Conservation (phyloP, 208 protist species). For the Strigomonas oncopelti region DNA sequence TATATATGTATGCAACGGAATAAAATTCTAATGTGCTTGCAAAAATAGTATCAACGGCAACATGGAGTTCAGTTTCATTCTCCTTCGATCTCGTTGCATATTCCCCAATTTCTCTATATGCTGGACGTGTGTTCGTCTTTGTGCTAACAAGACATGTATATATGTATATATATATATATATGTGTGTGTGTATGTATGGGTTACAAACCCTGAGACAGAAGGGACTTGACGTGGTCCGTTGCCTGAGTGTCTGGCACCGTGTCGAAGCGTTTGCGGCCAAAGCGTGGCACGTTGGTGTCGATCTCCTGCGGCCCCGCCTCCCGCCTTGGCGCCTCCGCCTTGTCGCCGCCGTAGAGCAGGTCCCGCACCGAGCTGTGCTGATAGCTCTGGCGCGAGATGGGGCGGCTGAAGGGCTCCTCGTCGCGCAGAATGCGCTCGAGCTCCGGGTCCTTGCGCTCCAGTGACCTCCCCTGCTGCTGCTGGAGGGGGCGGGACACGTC, state of each 20-base stretch:
- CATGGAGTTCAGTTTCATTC: too few species aligned
- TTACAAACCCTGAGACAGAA: conserved; percentile 17
- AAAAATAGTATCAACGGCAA: too few species aligned
- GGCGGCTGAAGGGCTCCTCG: conserved; percentile 63
- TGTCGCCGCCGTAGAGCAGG: conserved; percentile 48
- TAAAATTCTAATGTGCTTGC: too few species aligned
- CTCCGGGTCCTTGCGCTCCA: conserved; percentile 32
- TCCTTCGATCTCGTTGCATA: too few species aligned
- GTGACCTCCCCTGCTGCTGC: neutral
- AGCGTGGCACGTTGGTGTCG: conserved; percentile 10
- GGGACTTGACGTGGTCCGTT: conserved; percentile 27
- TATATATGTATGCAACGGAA: too few species aligned
- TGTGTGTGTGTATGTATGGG: too few species aligned
- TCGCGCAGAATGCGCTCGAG: conserved; percentile 49
- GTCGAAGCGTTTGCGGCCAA: conserved; percentile 46
- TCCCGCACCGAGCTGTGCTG: conserved; percentile 60
- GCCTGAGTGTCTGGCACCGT: conserved; percentile 14
- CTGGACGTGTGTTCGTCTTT: too few species aligned
- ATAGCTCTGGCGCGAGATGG: conserved; percentile 44
- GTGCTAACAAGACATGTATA: too few species aligned
- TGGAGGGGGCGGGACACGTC: neutral
- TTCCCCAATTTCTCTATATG: too few species aligned
- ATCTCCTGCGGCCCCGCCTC: neutral
- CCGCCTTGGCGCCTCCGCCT: neutral
- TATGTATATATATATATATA: too few species aligned